Evolutionary conservation across 768 basidiomycete genomes (phyloP), one percentile per base, ranked within the genome.

Genomic region (Suillus hirtellus): DNA sequence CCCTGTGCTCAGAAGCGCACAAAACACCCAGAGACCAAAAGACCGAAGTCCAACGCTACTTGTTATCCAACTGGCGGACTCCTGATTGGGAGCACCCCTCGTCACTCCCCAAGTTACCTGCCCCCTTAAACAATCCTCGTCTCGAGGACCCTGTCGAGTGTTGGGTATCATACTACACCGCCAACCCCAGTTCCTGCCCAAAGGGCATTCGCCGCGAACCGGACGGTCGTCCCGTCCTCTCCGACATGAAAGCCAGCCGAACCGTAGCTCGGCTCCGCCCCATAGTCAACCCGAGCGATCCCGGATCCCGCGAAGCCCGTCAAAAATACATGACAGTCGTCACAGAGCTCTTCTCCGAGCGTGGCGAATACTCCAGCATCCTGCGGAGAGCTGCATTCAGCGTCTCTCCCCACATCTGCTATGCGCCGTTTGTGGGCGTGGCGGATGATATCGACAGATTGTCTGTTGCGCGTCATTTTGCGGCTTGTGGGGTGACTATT

Each of bases 251-350:
- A 60, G 82, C 82, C 1, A 82, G 80, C 68, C 78, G 82, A 38
- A 77, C 70, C n/a, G 78, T 83, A 19, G 82, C 82, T 9, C 80
- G 80, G n/a, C 79, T 83, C 34, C 77, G 81, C 44, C 82, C 82
- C 2, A 63, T 73, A 14, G 71, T 77, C 35, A 70, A 75, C 60
- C 66, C 70, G 0, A 72, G 67, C 38, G 75, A 76, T 63, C 64
- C 72, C 53, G 76, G 76, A 12, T 74, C 73, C 54, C 71, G 71
- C 21, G 72, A 78, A 1, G 63, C 75, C 19, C 77, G 80, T 60
- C 73, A 75, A 24, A 79, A 75, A 67, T 81, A 80, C 68, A 78
- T 79, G 78, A 62, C 72, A 0, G 66, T 73, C 49, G 78, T 77
- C 11, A 78, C 75, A 17, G 75, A 77, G 61, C 69, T 82, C 63